Conservation (phyloP, 495 filamentous ascomycete species). For the Gamarada debralockiae region DNA sequence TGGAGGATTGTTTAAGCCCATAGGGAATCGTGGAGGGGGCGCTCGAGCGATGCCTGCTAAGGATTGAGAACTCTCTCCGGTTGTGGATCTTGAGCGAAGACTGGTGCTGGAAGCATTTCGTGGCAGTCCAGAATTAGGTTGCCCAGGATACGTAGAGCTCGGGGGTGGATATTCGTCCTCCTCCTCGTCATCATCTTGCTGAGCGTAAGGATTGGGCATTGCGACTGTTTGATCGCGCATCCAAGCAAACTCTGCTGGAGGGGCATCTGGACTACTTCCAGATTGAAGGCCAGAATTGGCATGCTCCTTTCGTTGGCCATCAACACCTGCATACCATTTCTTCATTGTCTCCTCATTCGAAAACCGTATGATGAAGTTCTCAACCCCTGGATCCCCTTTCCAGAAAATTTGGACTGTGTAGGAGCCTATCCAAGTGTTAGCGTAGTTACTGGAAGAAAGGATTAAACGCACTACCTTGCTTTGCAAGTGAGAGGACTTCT, state of each 20-base stretch:
- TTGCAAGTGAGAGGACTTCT: constrained; percentile 77
- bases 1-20: constrained; percentile 51
- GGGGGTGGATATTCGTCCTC: constrained; percentile 39
- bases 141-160: constrained; percentile 17
- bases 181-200: constrained; percentile 78
- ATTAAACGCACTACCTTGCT: constrained; percentile 60
- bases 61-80: constrained; percentile 61
- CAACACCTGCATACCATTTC: constrained; percentile 73
- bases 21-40: constrained; percentile 66
- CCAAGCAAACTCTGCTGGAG: constrained; percentile 67
- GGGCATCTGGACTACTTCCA: constrained; percentile 30
- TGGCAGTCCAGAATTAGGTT: constrained; percentile 40
- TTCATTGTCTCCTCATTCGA: constrained; percentile 86
- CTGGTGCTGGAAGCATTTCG: constrained; percentile 80
- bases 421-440: constrained; percentile 54
- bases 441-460: background rate
- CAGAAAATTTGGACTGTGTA: constrained; percentile 97
- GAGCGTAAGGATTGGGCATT: constrained; percentile 74
- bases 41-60: constrained; percentile 41
- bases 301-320: constrained; percentile 52
- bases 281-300: constrained; percentile 17
- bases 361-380: constrained; percentile 94
- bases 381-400: constrained; percentile 94
- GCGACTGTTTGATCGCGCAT: constrained; percentile 57
- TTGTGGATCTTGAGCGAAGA: constrained; percentile 75